Evolutionary conservation across 805 yeast genomes (phyloP).

Genomic region (Alloascoidea hylecoeti): DNA sequence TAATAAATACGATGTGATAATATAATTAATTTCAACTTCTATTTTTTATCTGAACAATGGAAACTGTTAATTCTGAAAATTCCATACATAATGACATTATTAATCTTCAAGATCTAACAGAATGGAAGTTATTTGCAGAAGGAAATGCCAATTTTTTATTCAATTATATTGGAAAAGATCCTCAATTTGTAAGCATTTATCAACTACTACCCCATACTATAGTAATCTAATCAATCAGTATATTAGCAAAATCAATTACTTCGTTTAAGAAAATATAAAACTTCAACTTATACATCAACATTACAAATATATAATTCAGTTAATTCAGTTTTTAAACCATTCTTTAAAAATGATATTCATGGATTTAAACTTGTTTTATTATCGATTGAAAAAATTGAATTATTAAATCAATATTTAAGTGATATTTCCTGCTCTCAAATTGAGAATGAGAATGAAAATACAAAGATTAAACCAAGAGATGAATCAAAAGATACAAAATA

Average conservation of each 20-base stretch:
- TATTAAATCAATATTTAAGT: not conserved
- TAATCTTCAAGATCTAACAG: too few species aligned
- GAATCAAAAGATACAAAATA: constrained; percentile 4
- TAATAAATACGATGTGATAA: too few species aligned
- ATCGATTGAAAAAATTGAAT: constrained; percentile 14
- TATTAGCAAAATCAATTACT: constrained; percentile 18
- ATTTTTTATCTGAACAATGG: too few species aligned
- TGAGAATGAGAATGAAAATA: not conserved
- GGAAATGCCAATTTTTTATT: constrained; percentile 37
- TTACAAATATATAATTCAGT: constrained; percentile 19
- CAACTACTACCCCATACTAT: too few species aligned
- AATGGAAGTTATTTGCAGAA: constrained; percentile 31
- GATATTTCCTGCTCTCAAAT: too few species aligned
- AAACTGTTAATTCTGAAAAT: too few species aligned
- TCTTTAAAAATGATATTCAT: constrained; percentile 20
- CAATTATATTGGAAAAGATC: constrained; percentile 22
- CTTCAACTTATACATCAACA: constrained; percentile 15
- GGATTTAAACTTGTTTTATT: constrained; percentile 18
- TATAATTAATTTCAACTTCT: too few species aligned
- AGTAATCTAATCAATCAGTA: too few species aligned
- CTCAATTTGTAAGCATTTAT: too few species aligned
- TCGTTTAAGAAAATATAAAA: constrained; percentile 20
- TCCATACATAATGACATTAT: too few species aligned
- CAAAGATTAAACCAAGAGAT: not conserved
- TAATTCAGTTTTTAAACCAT: constrained; percentile 18